Base-by-base conservation (phyloP, 768 basidiomycete species). In the Lactarius psammicola region DNA sequence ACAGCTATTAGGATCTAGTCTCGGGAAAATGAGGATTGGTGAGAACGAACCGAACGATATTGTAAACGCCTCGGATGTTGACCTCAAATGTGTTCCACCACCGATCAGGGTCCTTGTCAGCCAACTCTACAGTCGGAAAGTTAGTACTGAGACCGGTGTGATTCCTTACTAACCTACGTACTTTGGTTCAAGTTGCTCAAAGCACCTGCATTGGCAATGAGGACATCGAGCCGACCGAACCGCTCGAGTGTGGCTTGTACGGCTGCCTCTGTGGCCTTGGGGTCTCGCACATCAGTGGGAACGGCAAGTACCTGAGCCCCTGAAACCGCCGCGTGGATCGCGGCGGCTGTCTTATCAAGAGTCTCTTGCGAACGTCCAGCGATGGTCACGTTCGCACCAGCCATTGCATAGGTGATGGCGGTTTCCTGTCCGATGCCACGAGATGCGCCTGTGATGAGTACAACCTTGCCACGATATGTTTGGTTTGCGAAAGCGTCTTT, bases 361-460 rank as follows among this genome's bases (percentile, higher is more conserved):
- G 65, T 44, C 1, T 26, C 54, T 42, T 49, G 40, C 17, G n/a
- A 59, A 30, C 70, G 69, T 11, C 62, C 64, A 6, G 33, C 59
- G 36, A 72, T 55, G 31, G 64, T 58, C 20, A 72, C 26, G 30
- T 56, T 38, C 8, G 71, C 71, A 0, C 71, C 71, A 9, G 69
- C 62, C 26, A 49, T 36, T 13, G 70, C 68, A 17, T 69, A 71
- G 28, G 64, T 38, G 40, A 57, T 63, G 53, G 80, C 83, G 68
- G 85, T 85, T 0, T 82, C 79, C 67, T 84, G 36, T 38, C 36
- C 36, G 11, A 38, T 38, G 2, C 36, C 36, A 38, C 36, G 36
- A 38, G 36, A 38, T 5, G 36, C 36, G 36, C 36, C 36, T 4
- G 36, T 38, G 36, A 38, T 38, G 36, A 38, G 36, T 13, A 38